Evolutionary conservation across 2,329 filamentous ascomycete genomes (phyloP).

Genomic region (Alternaria ethzedia): DNA sequence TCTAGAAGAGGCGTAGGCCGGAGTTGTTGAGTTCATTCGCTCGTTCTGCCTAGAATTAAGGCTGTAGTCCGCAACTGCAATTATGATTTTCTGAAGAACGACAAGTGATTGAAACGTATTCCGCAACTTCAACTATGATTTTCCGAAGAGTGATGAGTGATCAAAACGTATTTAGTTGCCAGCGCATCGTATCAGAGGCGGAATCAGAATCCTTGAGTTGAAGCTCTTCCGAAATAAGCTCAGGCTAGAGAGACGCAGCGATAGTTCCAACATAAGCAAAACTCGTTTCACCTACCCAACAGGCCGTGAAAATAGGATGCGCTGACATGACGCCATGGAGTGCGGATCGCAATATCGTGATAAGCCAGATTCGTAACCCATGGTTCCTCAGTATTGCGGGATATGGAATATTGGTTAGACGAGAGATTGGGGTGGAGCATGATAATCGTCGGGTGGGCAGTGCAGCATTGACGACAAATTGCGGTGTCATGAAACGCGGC

Average conservation of each 20-base stretch:
- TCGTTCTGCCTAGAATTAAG: not conserved
- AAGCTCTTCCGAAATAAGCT: not conserved
- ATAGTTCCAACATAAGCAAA: not conserved
- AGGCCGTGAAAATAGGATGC: not conserved
- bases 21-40: not conserved
- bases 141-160: not conserved
- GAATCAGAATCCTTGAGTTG: not conserved
- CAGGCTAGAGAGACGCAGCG: not conserved
- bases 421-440: slow-evolving; percentile 13
- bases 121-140: not conserved
- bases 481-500: slow-evolving; percentile 32
- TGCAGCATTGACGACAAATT: slow-evolving; percentile 26
- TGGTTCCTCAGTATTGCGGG: not conserved
- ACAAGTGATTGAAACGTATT: not conserved
- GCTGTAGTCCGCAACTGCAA: not conserved
- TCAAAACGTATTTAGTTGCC: not conserved
- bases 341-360: slow-evolving; percentile 4
- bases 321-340: not conserved
- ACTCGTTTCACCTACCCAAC: not conserved
- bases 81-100: not conserved
- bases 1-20: not conserved
- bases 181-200: not conserved
- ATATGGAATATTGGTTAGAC: not conserved
- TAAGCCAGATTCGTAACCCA: not conserved
- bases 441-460: slow-evolving; percentile 14